Evolutionary conservation across 257 asterid species (phyloP).

Genomic region (Jacaranda copaia): DNA sequence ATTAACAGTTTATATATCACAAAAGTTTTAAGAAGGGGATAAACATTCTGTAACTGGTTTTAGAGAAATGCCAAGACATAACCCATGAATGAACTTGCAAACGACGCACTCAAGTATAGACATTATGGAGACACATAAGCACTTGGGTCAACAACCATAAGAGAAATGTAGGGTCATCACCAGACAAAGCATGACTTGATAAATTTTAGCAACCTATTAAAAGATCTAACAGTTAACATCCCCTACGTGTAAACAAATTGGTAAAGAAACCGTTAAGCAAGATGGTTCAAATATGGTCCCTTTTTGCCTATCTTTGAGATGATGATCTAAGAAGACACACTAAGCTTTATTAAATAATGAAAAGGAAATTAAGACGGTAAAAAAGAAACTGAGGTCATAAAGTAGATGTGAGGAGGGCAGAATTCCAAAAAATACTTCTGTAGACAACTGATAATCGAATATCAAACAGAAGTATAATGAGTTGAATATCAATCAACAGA

Average conservation of each 20-base stretch:
- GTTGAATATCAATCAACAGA: neutral
- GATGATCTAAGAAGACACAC: constrained; percentile 25
- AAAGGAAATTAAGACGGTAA: constrained; percentile 20
- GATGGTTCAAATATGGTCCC: constrained; percentile 11
- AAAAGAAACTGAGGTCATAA: neutral
- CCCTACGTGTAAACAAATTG: neutral
- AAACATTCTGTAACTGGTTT: neutral
- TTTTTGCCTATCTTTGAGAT: neutral
- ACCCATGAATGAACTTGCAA: constrained; percentile 5
- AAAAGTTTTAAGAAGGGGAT: neutral
- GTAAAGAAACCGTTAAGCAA: constrained; percentile 16
- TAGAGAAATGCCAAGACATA: neutral
- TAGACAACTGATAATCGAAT: constrained; percentile 18
- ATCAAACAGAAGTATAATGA: neutral
- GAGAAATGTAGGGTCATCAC: constrained; percentile 8
- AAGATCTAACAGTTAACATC: no score
- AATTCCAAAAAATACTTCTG: constrained; percentile 16
- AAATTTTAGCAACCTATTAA: no score
- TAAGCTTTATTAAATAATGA: constrained; percentile 10
- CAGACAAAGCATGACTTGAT: constrained; percentile 2
- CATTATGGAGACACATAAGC: constrained; percentile 8
- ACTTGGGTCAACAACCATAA: constrained; percentile 1
- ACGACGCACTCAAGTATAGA: neutral
- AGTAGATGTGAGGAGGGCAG: constrained; percentile 4
- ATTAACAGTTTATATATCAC: constrained; percentile 5